These are phyloP conservation scores for Gigaspora rosea DNA, from an alignment of 192 early-diverging fungal species.

Conservation along the genomic window DNA sequence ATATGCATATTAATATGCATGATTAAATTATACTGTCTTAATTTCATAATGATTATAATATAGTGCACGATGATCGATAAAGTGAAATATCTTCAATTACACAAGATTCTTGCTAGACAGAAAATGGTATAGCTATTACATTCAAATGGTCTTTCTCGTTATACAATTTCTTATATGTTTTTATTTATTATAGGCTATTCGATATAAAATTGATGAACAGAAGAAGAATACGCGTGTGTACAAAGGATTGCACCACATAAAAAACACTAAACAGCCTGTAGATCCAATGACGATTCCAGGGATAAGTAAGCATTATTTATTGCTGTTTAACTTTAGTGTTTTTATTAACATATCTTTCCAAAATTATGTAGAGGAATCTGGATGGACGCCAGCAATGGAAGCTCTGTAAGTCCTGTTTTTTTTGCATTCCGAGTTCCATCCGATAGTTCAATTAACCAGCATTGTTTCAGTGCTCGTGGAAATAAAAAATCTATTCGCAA, in stretches of 20 bases:
- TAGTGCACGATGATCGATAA: conserved; percentile 88
- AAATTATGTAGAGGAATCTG: conserved; percentile 62
- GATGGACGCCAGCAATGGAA: conserved; percentile 94
- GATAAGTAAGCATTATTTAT: conserved; percentile 42
- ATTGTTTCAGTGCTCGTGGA: conserved; percentile 35
- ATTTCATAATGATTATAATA: too few relatives aligned
- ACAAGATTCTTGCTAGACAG: conserved; percentile 72
- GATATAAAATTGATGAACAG: conserved; percentile 77
- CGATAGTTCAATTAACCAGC: neutral
- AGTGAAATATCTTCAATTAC: conserved; percentile 79
- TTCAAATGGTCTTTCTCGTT: neutral
- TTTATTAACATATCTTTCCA: neutral
- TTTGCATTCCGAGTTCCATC: neutral
- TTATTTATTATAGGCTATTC: conserved; percentile 59
- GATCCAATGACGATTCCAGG: conserved; percentile 87
- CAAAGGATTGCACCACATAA: conserved; percentile 70
- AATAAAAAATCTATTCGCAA: conserved; percentile 58
- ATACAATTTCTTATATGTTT: neutral
- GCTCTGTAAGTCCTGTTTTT: conserved; percentile 33
- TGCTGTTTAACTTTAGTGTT: neutral
- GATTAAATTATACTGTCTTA: conserved; percentile 19
- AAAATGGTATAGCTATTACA: conserved; percentile 26
- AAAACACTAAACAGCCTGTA: conserved; percentile 51
- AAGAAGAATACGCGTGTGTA: conserved; percentile 77
- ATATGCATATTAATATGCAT: neutral